Evolutionary conservation across 495 filamentous ascomycete species (phyloP).

Genomic region (Thermochaetoides thermophila): DNA sequence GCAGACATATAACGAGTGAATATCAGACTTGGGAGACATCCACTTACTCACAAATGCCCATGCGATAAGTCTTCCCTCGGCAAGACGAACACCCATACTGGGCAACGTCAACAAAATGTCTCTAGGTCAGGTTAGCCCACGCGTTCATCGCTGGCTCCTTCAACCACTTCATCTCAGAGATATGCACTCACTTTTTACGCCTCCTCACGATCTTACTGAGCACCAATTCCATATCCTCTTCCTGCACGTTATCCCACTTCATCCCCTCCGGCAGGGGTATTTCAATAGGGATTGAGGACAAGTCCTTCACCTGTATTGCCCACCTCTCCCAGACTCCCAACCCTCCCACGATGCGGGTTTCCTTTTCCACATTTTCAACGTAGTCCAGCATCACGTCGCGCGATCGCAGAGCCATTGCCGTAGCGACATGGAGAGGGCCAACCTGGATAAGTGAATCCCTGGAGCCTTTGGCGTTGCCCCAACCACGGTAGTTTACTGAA

Average conservation of each 20-base stretch:
- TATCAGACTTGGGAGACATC: neutral
- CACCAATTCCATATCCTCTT: slow-evolving; percentile 22
- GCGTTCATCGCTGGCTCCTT: too few relatives aligned
- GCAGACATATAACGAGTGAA: neutral
- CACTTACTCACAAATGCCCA: slow-evolving; percentile 28
- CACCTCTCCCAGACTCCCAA: slow-evolving; percentile 28
- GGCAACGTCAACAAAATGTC: slow-evolving; percentile 23
- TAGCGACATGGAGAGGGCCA: too few relatives aligned
- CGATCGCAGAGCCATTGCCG: too few relatives aligned
- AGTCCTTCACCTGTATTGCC: slow-evolving; percentile 20
- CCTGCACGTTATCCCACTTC: slow-evolving; percentile 18
- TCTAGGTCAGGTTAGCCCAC: slow-evolving; percentile 4
- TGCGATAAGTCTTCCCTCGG: slow-evolving; percentile 23
- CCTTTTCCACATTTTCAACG: too few relatives aligned
- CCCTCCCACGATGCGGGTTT: slow-evolving; percentile 1
- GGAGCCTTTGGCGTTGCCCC: too few relatives aligned
- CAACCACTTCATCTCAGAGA: neutral
- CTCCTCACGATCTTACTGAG: slow-evolving; percentile 19
- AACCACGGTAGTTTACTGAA: too few relatives aligned
- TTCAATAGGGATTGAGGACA: slow-evolving; percentile 10
- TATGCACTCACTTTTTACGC: slow-evolving; percentile 21
- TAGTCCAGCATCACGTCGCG: too few relatives aligned
- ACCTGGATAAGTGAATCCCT: too few relatives aligned
- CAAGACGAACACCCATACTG: slow-evolving; percentile 19
- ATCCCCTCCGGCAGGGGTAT: slow-evolving; percentile 10